phyloP scores from a whole-genome alignment of 176 grass and related monocot genomes.

The bread wheat (Triticum aestivum) region IWGSC_CS_RefSeq_v2.1 NC_057797.1:687093706-687094205 shows the following conservation, averaged over 20 bases:
- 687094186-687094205: constrained; percentile 20
- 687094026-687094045: constrained; percentile 72
- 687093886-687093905: constrained; percentile 20
- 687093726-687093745: background rate
- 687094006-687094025: constrained; percentile 93
- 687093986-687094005: constrained; percentile 69
- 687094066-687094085: constrained; percentile 73
- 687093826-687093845: no score
- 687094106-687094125: constrained; percentile 63
- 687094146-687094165: constrained; percentile 16
- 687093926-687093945: constrained; percentile 78
- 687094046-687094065: constrained; percentile 66
- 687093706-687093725: constrained; percentile 13
- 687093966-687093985: constrained; percentile 34
- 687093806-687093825: no score
- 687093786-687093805: no score
- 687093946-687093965: constrained; percentile 78
- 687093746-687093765: background rate
- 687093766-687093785: background rate
- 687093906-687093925: constrained; percentile 74
- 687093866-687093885: no score
- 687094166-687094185: background rate
- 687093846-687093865: no score
- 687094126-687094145: constrained; percentile 47
- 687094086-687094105: constrained; percentile 90